These are phyloP conservation scores for Skeletonema marinoi DNA, from an alignment of 108 stramenopile species.

Conservation along the genomic window DNA sequence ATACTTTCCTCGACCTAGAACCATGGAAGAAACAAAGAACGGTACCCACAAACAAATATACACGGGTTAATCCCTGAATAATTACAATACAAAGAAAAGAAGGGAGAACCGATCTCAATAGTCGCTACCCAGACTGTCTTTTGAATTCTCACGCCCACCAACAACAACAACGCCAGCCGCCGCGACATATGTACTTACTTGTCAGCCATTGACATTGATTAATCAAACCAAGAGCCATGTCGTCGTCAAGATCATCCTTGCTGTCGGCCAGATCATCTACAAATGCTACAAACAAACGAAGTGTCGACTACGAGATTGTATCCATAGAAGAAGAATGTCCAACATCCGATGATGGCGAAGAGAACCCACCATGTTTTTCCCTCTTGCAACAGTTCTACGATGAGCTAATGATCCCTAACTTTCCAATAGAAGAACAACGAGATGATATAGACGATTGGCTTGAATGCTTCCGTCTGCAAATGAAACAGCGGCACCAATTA, in stretches of 20 bases:
- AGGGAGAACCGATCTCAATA: too few relatives aligned
- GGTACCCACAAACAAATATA: too few relatives aligned
- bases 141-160: too few relatives aligned
- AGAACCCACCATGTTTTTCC: constrained; percentile 18
- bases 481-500: constrained; percentile 14
- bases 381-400: constrained; percentile 52
- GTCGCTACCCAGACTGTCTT: too few relatives aligned
- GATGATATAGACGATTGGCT: constrained; percentile 64
- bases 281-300: background rate
- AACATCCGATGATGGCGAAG: background rate
- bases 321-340: constrained; percentile 40
- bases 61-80: too few relatives aligned
- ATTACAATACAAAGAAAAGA: too few relatives aligned
- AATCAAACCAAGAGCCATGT: too few relatives aligned
- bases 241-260: background rate
- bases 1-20: too few relatives aligned
- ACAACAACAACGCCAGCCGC: too few relatives aligned
- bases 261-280: background rate
- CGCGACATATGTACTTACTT: too few relatives aligned
- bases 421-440: constrained; percentile 60
- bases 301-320: constrained; percentile 4
- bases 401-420: constrained; percentile 59
- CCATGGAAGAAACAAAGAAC: too few relatives aligned
- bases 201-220: too few relatives aligned
- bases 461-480: constrained; percentile 50